Base-by-base conservation (phyloP, 495 filamentous ascomycete genomes). In the Penicillium cinerascens region DNA sequence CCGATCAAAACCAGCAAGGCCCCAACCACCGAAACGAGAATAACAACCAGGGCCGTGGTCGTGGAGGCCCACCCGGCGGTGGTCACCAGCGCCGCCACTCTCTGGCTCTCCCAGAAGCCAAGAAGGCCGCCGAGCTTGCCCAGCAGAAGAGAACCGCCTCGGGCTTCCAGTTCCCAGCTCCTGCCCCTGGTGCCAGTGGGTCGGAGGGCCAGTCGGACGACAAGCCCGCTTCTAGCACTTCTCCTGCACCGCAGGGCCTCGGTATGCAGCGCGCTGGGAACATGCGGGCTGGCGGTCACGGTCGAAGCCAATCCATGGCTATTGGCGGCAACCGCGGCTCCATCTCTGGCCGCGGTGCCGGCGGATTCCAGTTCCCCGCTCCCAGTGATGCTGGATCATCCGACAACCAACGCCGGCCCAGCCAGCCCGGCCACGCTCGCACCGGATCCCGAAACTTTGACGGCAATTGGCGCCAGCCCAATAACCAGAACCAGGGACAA, bases 81-180 rank as follows among this genome's bases (percentile, higher is more conserved):
- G 93, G 92, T 44, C 93, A 98, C 67, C 88, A 93, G 68, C 85
- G 93, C 55, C 87, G 93, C 67, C 93, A 98, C 71, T 98, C 93
- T 17, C 81, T 98, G 48, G 95, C 91, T 42, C 73, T 98, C 49
- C 89, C 92, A 4, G 93, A 98, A 69, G 93, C 93, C 23, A 97
- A 96, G 78, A 97, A 96, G 74, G 95, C 95, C 25, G 93, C 93
- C 40, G 93, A 98, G 67, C 69, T 96, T 17, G 93, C 93, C 40
- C 95, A 98, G 73, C 92, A 96, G 72, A 97, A 97, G 74, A 82
- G 92, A 63, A 93, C 90, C 22, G 92, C 92, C 11, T 87, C 89
- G 52, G 88, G 83, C 16, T 98, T 98, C 69, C 95, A 97, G 68
- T 98, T 98, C 67, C 95, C 63, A 0, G 60, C 60, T 27, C 63